Evolutionary conservation across 2,329 filamentous ascomycete species (phyloP).

Genomic region (Chrysosporium queenslandicum): DNA sequence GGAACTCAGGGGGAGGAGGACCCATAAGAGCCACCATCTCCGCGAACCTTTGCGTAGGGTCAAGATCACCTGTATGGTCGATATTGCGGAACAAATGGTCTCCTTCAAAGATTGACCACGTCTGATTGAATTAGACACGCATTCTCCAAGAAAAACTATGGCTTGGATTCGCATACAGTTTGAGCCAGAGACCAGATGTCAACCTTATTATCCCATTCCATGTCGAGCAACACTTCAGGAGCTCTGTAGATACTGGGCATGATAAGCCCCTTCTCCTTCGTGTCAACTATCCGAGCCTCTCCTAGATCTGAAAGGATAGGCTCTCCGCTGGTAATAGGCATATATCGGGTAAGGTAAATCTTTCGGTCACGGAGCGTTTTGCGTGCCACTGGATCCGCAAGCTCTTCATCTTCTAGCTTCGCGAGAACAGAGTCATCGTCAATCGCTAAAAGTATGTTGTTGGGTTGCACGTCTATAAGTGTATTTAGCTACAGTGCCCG

Average conservation of each 20-base stretch:
- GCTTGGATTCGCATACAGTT: neutral
- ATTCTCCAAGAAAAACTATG: neutral
- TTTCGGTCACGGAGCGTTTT: slow-evolving; percentile 19
- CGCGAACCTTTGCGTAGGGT: slow-evolving; percentile 21
- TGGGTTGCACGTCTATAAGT: slow-evolving; percentile 14
- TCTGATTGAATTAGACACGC: slow-evolving; percentile 15
- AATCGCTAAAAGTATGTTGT: slow-evolving; percentile 29
- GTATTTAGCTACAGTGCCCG: neutral
- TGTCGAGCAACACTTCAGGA: neutral
- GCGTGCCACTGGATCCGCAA: slow-evolving; percentile 18
- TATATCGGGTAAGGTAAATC: slow-evolving; percentile 21
- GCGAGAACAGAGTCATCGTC: slow-evolving; percentile 18
- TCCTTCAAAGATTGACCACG: slow-evolving; percentile 22
- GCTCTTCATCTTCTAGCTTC: slow-evolving; percentile 19
- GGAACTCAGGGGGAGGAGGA: slow-evolving; percentile 22
- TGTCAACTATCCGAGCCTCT: neutral
- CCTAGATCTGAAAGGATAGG: slow-evolving; percentile 1
- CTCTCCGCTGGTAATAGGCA: slow-evolving; percentile 12
- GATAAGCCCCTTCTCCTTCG: neutral
- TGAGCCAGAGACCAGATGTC: neutral
- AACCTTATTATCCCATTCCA: slow-evolving; percentile 3
- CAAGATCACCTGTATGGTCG: slow-evolving; percentile 19
- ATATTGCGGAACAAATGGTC: slow-evolving; percentile 19
- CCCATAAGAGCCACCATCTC: slow-evolving; percentile 22
- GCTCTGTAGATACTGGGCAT: neutral